These are phyloP conservation scores for Nothophoma quercina DNA, from an alignment of 2,329 filamentous ascomycete genomes.

Conservation along the genomic window DNA sequence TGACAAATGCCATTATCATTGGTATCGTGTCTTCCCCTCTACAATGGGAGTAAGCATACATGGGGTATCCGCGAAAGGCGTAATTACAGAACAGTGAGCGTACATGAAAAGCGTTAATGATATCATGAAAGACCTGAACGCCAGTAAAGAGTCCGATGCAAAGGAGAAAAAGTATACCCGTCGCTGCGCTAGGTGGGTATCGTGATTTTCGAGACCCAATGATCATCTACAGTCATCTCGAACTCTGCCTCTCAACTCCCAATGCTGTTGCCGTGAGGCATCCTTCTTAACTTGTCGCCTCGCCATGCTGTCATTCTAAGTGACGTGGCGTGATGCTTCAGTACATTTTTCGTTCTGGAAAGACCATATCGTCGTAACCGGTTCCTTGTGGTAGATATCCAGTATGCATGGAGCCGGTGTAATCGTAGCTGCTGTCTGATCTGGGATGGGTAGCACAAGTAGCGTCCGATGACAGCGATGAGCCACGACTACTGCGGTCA, in stretches of 20 bases:
- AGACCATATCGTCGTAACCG: conserved; percentile 47
- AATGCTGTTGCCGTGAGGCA: conserved; percentile 4
- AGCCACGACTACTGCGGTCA: conserved; percentile 46
- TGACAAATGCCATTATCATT: conserved; percentile 6
- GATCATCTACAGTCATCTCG: conserved; percentile 5
- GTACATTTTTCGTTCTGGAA: conserved; percentile 47
- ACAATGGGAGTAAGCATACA: conserved; percentile 16
- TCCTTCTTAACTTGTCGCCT: background rate
- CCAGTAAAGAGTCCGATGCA: conserved; percentile 4
- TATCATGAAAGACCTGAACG: background rate
- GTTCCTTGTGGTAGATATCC: conserved; percentile 31
- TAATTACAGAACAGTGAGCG: conserved; percentile 6
- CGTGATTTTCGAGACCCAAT: conserved; percentile 6
- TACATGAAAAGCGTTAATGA: conserved; percentile 1
- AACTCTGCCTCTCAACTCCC: conserved; percentile 3
- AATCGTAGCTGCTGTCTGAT: conserved; percentile 40
- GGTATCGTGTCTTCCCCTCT: background rate
- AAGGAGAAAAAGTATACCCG: conserved; percentile 16
- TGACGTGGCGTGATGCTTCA: conserved; percentile 16
- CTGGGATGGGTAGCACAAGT: conserved; percentile 26
- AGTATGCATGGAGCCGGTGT: conserved; percentile 39
- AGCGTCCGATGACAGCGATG: conserved; percentile 44
- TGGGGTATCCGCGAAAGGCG: conserved; percentile 9
- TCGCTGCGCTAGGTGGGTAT: conserved; percentile 34
- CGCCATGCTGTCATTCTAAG: background rate